Evolutionary conservation across 495 filamentous ascomycete genomes (phyloP), one percentile per base, ranked within the genome.

Genomic region (Thozetella sp.): DNA sequence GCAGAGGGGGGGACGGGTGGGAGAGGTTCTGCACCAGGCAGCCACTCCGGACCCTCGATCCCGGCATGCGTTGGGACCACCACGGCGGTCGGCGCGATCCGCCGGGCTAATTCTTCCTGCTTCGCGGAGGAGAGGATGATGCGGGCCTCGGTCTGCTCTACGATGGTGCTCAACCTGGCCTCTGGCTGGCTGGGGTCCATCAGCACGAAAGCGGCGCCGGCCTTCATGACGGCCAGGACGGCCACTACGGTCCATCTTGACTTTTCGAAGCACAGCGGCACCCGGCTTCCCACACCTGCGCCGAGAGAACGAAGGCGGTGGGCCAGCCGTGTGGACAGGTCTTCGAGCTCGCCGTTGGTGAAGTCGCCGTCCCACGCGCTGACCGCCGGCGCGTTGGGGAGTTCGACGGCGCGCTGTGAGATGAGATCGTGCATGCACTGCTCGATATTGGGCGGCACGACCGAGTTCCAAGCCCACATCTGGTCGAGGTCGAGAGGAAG

Each of bases 341-440:
- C 40, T 24, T 86, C 79, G 27, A 89, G 68, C 51, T 89, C 77
- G 22, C 60, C 59, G 63, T 82, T 89, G 1, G 85, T 86, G 58
- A 89, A 72, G 25, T 57, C 72, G 19, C 85, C 86, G 72, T 90
- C 87, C 86, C 86, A 88, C 0, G 74, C 75, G 25, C 68, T 52
- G 43, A 79, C 67, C n/a, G 76, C 76, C 0, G 63, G 45, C 17
- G 65, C 63, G 26, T 57, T 54, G 0, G 76, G 75, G 25, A 60
- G 54, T 26, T 55, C 57, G 17, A 40, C 56, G 27, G 67, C 66
- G 53, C 70, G 69, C 15, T 69, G 64, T 19, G 64, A 67, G 53
- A 79, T 72, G 56, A 76, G 55, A 25, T 77, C 72, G 51, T 79
- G 75, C 67, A 79, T 76, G 46, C 72, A 76, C 23, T 57, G 55